These are phyloP conservation scores for Hericium erinaceus DNA, from an alignment of 768 basidiomycete species.

Conservation along the genomic window DNA sequence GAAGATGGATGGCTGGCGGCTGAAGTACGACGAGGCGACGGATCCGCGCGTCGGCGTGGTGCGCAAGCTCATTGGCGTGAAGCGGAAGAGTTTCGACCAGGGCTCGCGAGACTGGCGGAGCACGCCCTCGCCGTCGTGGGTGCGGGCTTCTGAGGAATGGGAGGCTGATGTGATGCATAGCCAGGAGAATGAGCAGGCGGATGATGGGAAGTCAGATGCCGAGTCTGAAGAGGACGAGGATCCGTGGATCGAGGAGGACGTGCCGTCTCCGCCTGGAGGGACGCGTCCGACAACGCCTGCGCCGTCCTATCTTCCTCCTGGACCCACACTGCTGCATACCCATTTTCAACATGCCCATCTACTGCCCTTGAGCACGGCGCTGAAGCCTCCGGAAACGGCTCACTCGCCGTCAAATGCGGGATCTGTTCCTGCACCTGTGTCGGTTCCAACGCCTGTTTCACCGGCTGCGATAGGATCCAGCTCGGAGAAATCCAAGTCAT, in stretches of 20 bases:
- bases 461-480: conserved; percentile 62
- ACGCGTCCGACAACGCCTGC: conserved; percentile 62
- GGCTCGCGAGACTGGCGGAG: conserved; percentile 26
- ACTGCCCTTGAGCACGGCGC: conserved; percentile 50
- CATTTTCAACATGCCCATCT: conserved; percentile 58
- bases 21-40: conserved; percentile 49
- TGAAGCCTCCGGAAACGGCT: conserved; percentile 50
- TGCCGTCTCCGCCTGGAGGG: conserved; percentile 18
- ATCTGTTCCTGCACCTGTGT: conserved; percentile 29
- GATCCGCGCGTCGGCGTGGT: conserved; percentile 67
- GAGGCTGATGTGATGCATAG: conserved; percentile 20
- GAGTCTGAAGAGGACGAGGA: conserved; percentile 32
- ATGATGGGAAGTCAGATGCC: conserved; percentile 28
- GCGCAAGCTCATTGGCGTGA: conserved; percentile 58
- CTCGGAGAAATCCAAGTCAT: conserved; percentile 54
- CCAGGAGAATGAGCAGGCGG: conserved; percentile 24
- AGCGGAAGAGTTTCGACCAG: conserved; percentile 46
- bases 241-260: conserved; percentile 20
- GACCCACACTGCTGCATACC: conserved; percentile 57
- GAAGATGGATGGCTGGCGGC: conserved; percentile 36
- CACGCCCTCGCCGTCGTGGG: conserved; percentile 31
- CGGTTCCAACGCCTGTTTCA: conserved; percentile 80
- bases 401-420: conserved; percentile 33
- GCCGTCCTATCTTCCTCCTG: conserved; percentile 61
- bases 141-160: conserved; percentile 42